These are phyloP conservation scores for Ophiostoma sp. DNA, from an alignment of 2,329 filamentous ascomycete genomes.

Conservation along the genomic window DNA sequence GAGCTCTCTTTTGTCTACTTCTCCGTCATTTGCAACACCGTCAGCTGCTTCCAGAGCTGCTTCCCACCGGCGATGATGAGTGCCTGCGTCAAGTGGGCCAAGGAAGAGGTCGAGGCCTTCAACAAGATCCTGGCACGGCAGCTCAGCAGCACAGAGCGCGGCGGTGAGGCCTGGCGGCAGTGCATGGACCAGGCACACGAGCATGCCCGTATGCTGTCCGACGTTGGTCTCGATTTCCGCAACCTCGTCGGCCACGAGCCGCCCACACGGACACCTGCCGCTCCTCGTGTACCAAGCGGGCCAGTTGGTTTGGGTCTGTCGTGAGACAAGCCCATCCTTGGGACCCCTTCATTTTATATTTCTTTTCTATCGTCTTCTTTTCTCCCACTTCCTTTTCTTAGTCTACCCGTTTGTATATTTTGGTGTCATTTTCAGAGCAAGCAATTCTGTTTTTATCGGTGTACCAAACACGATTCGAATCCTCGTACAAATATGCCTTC, in stretches of 20 bases:
- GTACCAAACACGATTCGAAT: neutral
- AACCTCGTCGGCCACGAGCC: slow-evolving; percentile 70
- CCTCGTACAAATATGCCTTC: neutral
- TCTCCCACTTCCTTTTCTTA: neutral
- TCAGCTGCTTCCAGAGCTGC: slow-evolving; percentile 81
- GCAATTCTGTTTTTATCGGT: neutral
- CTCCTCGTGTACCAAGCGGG: slow-evolving; percentile 28
- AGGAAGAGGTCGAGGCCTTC: slow-evolving; percentile 88
- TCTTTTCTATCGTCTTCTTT: neutral
- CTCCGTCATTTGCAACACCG: slow-evolving; percentile 88
- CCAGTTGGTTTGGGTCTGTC: slow-evolving; percentile 48
- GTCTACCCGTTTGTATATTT: neutral
- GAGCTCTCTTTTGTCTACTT: slow-evolving; percentile 96
- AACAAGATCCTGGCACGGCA: slow-evolving; percentile 80
- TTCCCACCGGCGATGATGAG: slow-evolving; percentile 88
- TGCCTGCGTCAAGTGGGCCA: slow-evolving; percentile 97
- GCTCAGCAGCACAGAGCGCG: slow-evolving; percentile 78
- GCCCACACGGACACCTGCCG: slow-evolving; percentile 31
- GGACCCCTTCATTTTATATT: neutral
- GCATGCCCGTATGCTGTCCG: slow-evolving; percentile 75
- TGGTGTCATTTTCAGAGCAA: neutral
- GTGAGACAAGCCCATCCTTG: slow-evolving; percentile 26
- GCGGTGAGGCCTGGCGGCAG: slow-evolving; percentile 73
- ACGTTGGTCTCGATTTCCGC: slow-evolving; percentile 87
- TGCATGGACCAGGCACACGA: slow-evolving; percentile 81